phyloP scores from a whole-genome alignment of 306 rosid species.

The Corylus americana region DNA sequence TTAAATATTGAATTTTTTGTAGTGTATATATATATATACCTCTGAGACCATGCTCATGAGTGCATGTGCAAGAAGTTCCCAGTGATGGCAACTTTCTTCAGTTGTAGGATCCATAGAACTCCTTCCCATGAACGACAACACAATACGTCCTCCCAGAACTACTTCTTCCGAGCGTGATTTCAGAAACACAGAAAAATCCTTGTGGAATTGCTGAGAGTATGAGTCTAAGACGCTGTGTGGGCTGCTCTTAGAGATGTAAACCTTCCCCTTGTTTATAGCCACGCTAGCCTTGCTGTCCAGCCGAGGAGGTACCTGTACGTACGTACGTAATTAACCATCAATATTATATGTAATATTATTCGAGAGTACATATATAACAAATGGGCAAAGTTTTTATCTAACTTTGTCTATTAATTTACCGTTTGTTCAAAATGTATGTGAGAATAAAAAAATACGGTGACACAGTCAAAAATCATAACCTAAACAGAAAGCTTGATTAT shows the following conservation, averaged over 20 bases:
- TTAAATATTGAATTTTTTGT: too few species aligned
- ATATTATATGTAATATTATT: too few species aligned
- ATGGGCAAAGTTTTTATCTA: too few species aligned
- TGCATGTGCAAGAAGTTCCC: constrained; percentile 69
- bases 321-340: not conserved
- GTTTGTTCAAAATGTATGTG: too few species aligned
- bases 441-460: too few species aligned
- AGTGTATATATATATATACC: constrained; percentile 23
- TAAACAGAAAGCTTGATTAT: too few species aligned
- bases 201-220: constrained; percentile 51
- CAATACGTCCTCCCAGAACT: constrained; percentile 57
- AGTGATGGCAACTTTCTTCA: constrained; percentile 45
- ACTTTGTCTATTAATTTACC: too few species aligned
- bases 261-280: constrained; percentile 57
- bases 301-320: constrained; percentile 44
- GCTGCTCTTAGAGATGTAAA: constrained; percentile 68
- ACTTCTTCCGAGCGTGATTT: constrained; percentile 56
- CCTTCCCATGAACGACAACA: constrained; percentile 64
- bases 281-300: constrained; percentile 19
- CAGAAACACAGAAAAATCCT: constrained; percentile 53
- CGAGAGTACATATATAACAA: too few species aligned
- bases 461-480: too few species aligned
- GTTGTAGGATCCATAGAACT: constrained; percentile 52
- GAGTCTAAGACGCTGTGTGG: constrained; percentile 57
- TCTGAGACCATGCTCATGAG: constrained; percentile 56